Evolutionary conservation across 1,284 basidiomycete genomes (phyloP).

Genomic region (Heliocybe sulcata): DNA sequence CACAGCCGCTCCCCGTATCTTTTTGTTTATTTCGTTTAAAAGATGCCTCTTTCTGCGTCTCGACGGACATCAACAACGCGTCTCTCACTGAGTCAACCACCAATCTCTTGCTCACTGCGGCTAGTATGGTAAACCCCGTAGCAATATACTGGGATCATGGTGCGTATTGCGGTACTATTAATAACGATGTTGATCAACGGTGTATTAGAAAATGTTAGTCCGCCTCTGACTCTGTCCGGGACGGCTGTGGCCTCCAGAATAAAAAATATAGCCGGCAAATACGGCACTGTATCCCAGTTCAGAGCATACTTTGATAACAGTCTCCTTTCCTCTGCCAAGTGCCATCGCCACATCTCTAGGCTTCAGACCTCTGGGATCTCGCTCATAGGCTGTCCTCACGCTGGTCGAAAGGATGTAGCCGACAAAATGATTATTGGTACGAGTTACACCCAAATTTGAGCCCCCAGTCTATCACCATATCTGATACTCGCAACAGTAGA

Average conservation of each 20-base stretch:
- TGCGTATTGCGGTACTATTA: conserved; percentile 1
- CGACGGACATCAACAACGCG: too few species aligned
- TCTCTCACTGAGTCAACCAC: too few species aligned
- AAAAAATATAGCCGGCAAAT: conserved; percentile 17
- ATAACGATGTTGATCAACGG: too few species aligned
- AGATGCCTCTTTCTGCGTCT: too few species aligned
- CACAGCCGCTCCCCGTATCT: too few species aligned
- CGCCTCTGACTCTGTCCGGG: neutral
- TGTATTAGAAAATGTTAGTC: conserved; percentile 13
- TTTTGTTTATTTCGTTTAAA: too few species aligned
- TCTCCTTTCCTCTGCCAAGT: too few species aligned
- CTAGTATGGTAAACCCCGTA: neutral
- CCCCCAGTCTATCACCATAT: too few species aligned
- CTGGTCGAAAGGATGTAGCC: conserved; percentile 31
- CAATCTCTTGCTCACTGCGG: too few species aligned
- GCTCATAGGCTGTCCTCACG: conserved; percentile 34
- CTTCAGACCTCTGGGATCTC: conserved; percentile 30
- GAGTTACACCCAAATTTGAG: too few species aligned
- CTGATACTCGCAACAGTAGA: conserved; percentile 39
- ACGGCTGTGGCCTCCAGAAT: conserved; percentile 15
- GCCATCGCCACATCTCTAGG: conserved; percentile 27
- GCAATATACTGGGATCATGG: neutral
- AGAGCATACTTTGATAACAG: neutral
- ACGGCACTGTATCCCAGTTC: conserved; percentile 19
- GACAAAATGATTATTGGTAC: conserved; percentile 33